These are phyloP conservation scores for Chlorella sp. DNA, from an alignment of 139 green algal genomes.

Conservation along the genomic window DNA sequence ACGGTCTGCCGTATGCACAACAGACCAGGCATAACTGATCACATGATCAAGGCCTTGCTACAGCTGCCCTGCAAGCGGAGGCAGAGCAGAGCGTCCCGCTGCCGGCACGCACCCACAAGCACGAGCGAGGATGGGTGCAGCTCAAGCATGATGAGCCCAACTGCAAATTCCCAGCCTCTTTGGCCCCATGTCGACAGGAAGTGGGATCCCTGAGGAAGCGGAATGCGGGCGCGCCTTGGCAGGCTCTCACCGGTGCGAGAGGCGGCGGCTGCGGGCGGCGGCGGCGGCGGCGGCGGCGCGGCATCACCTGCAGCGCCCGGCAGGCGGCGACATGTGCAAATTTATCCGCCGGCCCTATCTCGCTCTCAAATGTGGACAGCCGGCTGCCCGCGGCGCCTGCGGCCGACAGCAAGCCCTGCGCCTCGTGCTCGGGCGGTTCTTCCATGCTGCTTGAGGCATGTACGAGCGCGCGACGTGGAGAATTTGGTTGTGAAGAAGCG, in stretches of 20 bases:
- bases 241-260: no score
- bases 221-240: not conserved
- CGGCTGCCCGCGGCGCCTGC: not conserved
- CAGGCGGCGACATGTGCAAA: not conserved
- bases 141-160: conserved; percentile 71
- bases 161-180: conserved; percentile 71
- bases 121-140: conserved; percentile 63
- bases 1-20: no score
- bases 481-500: not conserved
- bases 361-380: not conserved
- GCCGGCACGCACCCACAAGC: conserved; percentile 39
- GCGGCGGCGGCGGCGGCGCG: not conserved
- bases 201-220: conserved; percentile 41
- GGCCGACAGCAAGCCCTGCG: not conserved
- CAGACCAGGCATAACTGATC: no score
- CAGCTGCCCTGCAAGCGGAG: no score
- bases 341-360: not conserved
- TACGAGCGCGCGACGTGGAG: no score
- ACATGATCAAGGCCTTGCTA: no score
- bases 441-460: not conserved
- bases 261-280: no score
- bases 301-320: conserved; percentile 9
- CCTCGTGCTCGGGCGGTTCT: not conserved
- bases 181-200: conserved; percentile 63
- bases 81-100: no score